Evolutionary conservation across 768 basidiomycete species (phyloP), one percentile per base, ranked within the genome.

Genomic region (Tricholoma hemisulphureum): DNA sequence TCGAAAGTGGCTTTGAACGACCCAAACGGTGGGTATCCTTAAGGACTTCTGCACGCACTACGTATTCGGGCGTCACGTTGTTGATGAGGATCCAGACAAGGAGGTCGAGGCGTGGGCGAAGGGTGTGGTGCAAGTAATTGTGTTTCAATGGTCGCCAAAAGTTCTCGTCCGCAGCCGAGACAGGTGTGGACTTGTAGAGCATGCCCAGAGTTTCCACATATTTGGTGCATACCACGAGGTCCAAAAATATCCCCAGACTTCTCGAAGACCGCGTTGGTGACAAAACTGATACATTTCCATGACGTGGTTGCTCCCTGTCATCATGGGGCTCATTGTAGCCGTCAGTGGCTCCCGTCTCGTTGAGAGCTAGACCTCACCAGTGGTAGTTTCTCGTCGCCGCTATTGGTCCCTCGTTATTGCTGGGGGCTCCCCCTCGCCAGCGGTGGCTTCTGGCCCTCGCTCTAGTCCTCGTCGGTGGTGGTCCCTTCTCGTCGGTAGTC

Each of bases 241-340:
- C 75, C 74, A 74, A 62, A 76, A 56, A 48, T 75, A 75, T 2
- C 61, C 74, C 71, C 73, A 75, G 4, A 72, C 71, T 52, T 75
- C 69, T 1, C 63, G 45, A 9, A 76, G 66, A 2, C 66, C 68
- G 6, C 67, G 59, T 9, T 21, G 18, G 0, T 62, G 21, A 51
- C 75, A 75, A 58, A 68, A 73, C 2, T 32, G 10, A 41, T 75
- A 75, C 73, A 77, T 75, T 35, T 76, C 72, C n/a, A n/a, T n/a
- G n/a, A n/a, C n/a, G n/a, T n/a, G n/a, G n/a, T n/a, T n/a, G n/a
- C n/a, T n/a, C n/a, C n/a, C n/a, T n/a, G n/a, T n/a, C n/a, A n/a
- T n/a, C n/a, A n/a, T n/a, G n/a, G n/a, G n/a, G n/a, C n/a, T n/a
- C n/a, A n/a, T n/a, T n/a, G n/a, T n/a, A n/a, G n/a, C n/a, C n/a